Evolutionary conservation across 768 basidiomycete species (phyloP).

Genomic region (Amanita polypyramis): DNA sequence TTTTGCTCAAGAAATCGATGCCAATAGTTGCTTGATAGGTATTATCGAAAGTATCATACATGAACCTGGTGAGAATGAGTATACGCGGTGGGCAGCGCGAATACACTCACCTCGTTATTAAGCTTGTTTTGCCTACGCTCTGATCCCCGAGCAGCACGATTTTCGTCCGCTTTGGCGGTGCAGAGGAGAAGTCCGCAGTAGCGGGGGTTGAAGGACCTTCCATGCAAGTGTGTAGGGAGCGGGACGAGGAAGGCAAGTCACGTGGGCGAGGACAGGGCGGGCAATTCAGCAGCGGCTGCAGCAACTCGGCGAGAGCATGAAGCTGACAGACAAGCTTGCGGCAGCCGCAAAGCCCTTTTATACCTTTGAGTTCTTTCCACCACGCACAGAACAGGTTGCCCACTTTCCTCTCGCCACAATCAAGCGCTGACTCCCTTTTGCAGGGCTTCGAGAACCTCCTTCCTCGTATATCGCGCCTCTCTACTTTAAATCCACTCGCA

Average conservation of each 20-base stretch:
- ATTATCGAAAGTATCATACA: constrained; percentile 99
- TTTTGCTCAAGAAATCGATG: constrained; percentile 99
- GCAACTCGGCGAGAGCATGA: constrained; percentile 34
- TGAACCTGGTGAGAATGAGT: constrained; percentile 44
- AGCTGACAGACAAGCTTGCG: constrained; percentile 60
- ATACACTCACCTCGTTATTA: constrained; percentile 77
- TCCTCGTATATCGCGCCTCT: constrained; percentile 75
- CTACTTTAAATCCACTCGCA: constrained; percentile 68
- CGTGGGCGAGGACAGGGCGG: too few species aligned
- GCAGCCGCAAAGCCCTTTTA: constrained; percentile 57
- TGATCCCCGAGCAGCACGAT: constrained; percentile 95
- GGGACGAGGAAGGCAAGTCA: too few species aligned
- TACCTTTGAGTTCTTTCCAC: constrained; percentile 96
- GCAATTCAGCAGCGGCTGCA: not conserved
- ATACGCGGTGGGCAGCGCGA: constrained; percentile 9
- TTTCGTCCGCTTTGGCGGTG: constrained; percentile 90
- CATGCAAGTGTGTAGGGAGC: constrained; percentile 18
- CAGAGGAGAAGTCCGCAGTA: constrained; percentile 76
- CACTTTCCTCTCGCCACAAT: not conserved
- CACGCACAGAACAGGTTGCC: constrained; percentile 77
- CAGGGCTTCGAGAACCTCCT: constrained; percentile 90
- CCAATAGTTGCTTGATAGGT: constrained; percentile 97
- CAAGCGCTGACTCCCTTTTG: not conserved
- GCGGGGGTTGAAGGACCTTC: constrained; percentile 54
- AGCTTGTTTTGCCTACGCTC: constrained; percentile 96